Percentiles rank a stretch among this genome's conserved stretches.
phyloP scores from a whole-genome alignment of 441 rosid species.

The Populus trichocarpa region DNA sequence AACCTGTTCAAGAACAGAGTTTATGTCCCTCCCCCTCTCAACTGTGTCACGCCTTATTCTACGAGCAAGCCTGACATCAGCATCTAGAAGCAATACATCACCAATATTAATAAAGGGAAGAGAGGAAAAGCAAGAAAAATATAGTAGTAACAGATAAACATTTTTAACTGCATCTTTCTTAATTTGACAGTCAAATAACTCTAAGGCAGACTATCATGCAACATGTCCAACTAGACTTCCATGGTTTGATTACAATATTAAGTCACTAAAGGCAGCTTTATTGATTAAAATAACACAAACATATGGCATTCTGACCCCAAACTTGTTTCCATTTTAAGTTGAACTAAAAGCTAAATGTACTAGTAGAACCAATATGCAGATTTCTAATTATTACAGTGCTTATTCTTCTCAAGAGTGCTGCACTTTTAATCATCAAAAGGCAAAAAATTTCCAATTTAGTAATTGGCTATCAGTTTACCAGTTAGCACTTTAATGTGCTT shows the following conservation, averaged over 20 bases:
- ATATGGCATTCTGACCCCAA: background rate
- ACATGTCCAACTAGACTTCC: background rate
- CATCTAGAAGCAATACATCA: constrained; percentile 54
- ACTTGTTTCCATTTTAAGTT: background rate
- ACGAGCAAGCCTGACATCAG: constrained; percentile 97
- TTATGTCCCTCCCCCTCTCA: constrained; percentile 86
- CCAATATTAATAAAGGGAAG: constrained; percentile 13
- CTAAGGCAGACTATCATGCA: background rate
- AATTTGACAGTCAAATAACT: background rate
- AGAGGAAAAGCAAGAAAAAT: background rate
- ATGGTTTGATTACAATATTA: background rate
- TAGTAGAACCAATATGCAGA: constrained; percentile 1
- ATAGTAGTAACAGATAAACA: background rate
- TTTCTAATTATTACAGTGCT: background rate
- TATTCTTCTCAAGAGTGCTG: background rate
- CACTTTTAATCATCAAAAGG: background rate
- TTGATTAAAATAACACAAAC: background rate
- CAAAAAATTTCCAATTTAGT: background rate
- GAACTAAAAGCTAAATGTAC: background rate
- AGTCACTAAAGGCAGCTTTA: background rate
- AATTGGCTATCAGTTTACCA: background rate
- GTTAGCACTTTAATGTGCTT: background rate
- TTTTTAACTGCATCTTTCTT: background rate
- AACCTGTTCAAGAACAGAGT: constrained; percentile 93
- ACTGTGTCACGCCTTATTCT: constrained; percentile 89